A percentile compares a stretch with the other conserved stretches of the same genome.
These are phyloP conservation scores for Penicillium sp. DNA, from an alignment of 2,329 filamentous ascomycete genomes.

Conservation along the genomic window DNA sequence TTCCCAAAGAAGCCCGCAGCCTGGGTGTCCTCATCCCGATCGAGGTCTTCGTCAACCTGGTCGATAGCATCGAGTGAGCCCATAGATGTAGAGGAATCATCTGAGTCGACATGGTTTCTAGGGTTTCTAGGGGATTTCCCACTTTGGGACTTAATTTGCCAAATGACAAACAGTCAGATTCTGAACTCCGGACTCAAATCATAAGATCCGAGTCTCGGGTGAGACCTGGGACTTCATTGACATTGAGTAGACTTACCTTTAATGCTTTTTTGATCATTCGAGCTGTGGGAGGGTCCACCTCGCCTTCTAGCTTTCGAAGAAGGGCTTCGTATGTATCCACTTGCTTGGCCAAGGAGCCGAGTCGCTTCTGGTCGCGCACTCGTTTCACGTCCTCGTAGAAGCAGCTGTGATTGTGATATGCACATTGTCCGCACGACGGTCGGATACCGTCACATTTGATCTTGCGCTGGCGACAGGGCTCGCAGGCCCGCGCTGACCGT, in stretches of 20 bases:
- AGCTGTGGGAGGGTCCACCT: slow-evolving; percentile 23
- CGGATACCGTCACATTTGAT: slow-evolving; percentile 37
- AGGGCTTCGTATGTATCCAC: slow-evolving; percentile 33
- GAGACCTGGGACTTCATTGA: neutral
- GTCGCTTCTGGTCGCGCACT: slow-evolving; percentile 37
- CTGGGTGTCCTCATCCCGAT: slow-evolving; percentile 36
- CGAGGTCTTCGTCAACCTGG: slow-evolving; percentile 44
- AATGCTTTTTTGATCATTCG: slow-evolving; percentile 28
- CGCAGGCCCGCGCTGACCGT: slow-evolving; percentile 36
- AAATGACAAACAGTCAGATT: neutral
- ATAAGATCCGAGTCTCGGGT: neutral
- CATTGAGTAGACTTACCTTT: slow-evolving; percentile 22
- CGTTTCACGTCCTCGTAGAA: slow-evolving; percentile 37
- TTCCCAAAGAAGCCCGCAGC: slow-evolving; percentile 46
- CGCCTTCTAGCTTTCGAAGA: slow-evolving; percentile 26
- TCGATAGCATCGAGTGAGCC: slow-evolving; percentile 46
- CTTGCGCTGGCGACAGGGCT: slow-evolving; percentile 38
- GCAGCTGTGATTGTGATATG: slow-evolving; percentile 27
- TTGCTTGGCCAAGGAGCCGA: slow-evolving; percentile 25
- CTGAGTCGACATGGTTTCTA: slow-evolving; percentile 13
- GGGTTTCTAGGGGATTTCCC: neutral
- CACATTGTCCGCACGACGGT: slow-evolving; percentile 32
- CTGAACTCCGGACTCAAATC: neutral
- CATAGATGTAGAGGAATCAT: slow-evolving; percentile 25
- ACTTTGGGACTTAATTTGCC: slow-evolving; percentile 8